Conservation (phyloP, 371 early-diverging fungal genomes). For the Syncephalastrum sp. region DNA sequence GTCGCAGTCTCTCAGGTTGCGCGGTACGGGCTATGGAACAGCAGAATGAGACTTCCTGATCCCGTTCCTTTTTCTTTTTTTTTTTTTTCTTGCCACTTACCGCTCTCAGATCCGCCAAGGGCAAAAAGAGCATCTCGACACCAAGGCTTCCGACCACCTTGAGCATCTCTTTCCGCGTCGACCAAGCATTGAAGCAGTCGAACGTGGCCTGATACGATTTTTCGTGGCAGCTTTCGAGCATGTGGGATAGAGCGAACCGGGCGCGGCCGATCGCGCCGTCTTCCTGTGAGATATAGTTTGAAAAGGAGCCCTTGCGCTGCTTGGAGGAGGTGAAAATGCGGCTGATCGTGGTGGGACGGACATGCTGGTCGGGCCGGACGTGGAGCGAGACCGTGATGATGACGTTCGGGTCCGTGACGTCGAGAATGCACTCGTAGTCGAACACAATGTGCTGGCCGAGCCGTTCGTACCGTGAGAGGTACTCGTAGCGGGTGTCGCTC, state of each 20-base stretch:
- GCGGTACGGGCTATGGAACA: slow-evolving; percentile 26
- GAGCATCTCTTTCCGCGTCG: slow-evolving; percentile 29
- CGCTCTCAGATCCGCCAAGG: slow-evolving; percentile 28
- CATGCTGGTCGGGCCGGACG: slow-evolving; percentile 45
- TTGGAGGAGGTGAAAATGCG: slow-evolving; percentile 30
- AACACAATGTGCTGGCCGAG: slow-evolving; percentile 22
- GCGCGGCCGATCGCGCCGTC: slow-evolving; percentile 50
- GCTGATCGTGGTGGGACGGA: slow-evolving; percentile 20
- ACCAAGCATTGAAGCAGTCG: slow-evolving; percentile 50
- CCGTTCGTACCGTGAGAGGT: slow-evolving; percentile 45
- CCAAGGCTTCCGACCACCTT: slow-evolving; percentile 40
- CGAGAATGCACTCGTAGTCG: slow-evolving; percentile 45
- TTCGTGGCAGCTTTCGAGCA: slow-evolving; percentile 41
- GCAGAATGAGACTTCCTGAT: background rate
- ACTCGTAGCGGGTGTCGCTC: slow-evolving; percentile 48
- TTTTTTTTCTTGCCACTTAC: slow-evolving; percentile 14
- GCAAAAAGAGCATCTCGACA: slow-evolving; percentile 41
- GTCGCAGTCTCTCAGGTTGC: slow-evolving; percentile 43
- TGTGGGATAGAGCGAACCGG: slow-evolving; percentile 40
- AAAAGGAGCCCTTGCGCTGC: slow-evolving; percentile 37
- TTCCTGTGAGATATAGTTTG: slow-evolving; percentile 38
- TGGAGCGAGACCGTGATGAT: slow-evolving; percentile 42
- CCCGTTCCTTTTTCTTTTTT: background rate
- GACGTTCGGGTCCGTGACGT: slow-evolving; percentile 31
- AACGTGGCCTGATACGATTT: slow-evolving; percentile 33